Evolutionary conservation across 2,329 filamentous ascomycete species (phyloP).

Genomic region (Ophiostoma ulmi): DNA sequence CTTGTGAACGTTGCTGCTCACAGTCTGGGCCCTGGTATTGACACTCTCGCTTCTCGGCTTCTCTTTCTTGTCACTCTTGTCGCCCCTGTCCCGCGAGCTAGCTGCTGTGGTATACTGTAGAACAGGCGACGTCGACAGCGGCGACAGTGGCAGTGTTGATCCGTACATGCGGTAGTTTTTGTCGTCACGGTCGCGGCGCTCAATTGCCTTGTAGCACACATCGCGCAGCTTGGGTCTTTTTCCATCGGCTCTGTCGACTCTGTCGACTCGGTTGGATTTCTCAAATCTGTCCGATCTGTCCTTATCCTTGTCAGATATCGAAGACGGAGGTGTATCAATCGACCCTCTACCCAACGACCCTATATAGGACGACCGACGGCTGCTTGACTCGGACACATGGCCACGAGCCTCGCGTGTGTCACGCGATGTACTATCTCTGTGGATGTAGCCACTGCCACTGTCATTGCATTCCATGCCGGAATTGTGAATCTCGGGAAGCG

Average conservation of each 20-base stretch:
- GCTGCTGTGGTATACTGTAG: background rate
- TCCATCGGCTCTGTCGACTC: background rate
- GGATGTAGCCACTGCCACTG: background rate
- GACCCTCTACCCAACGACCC: background rate
- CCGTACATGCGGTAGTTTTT: slow-evolving; percentile 14
- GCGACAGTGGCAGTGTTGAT: background rate
- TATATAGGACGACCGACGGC: background rate
- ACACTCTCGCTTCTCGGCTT: background rate
- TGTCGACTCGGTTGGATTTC: too few relatives aligned
- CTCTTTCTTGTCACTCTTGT: background rate
- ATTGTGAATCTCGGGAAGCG: background rate
- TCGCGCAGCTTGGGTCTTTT: background rate
- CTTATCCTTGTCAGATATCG: background rate
- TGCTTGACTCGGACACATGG: background rate
- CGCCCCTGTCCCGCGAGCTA: background rate
- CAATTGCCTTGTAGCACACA: slow-evolving; percentile 10
- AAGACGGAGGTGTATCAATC: background rate
- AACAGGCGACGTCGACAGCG: background rate
- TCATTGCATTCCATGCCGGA: background rate
- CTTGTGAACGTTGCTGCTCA: background rate
- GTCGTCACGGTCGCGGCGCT: slow-evolving; percentile 18
- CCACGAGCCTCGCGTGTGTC: background rate
- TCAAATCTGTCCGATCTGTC: too few relatives aligned
- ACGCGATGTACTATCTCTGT: background rate
- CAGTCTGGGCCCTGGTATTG: background rate